Evolutionary conservation across 2,329 filamentous ascomycete species (phyloP).

Genomic region (Epichloe baconii): DNA sequence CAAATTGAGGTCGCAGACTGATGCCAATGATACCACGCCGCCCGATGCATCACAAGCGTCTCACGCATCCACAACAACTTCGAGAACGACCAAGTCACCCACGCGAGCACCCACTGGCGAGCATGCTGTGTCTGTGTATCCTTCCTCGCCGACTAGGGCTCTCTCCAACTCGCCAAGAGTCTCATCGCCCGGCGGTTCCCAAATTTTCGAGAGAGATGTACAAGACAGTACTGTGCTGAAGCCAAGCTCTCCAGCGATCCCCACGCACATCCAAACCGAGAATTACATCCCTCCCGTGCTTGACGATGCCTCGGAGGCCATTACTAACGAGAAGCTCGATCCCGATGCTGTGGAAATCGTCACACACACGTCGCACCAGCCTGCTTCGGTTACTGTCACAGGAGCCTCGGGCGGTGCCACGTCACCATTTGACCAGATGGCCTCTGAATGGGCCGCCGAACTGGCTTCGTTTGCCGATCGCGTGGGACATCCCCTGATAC

Average conservation of each 20-base stretch:
- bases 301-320: slow-evolving; percentile 81
- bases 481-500: slow-evolving; percentile 38
- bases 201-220: slow-evolving; percentile 91
- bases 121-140: slow-evolving; percentile 28
- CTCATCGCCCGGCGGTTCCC: slow-evolving; percentile 62
- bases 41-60: slow-evolving; percentile 7
- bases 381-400: slow-evolving; percentile 56
- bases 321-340: slow-evolving; percentile 74
- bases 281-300: slow-evolving; percentile 87
- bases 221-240: slow-evolving; percentile 60
- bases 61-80: background rate
- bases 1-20: slow-evolving; percentile 24
- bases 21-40: slow-evolving; percentile 21
- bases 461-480: slow-evolving; percentile 38
- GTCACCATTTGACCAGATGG: slow-evolving; percentile 27
- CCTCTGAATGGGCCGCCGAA: slow-evolving; percentile 44
- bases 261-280: slow-evolving; percentile 85
- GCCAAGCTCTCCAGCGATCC: slow-evolving; percentile 73
- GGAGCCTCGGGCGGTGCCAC: slow-evolving; percentile 23
- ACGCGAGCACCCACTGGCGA: slow-evolving; percentile 18
- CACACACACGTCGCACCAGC: slow-evolving; percentile 72
- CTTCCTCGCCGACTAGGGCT: slow-evolving; percentile 52
- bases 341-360: slow-evolving; percentile 89
- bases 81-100: slow-evolving; percentile 26
- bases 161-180: slow-evolving; percentile 61